Evolutionary conservation across 306 rosid genomes (phyloP).

Genomic region (Senna tora): DNA sequence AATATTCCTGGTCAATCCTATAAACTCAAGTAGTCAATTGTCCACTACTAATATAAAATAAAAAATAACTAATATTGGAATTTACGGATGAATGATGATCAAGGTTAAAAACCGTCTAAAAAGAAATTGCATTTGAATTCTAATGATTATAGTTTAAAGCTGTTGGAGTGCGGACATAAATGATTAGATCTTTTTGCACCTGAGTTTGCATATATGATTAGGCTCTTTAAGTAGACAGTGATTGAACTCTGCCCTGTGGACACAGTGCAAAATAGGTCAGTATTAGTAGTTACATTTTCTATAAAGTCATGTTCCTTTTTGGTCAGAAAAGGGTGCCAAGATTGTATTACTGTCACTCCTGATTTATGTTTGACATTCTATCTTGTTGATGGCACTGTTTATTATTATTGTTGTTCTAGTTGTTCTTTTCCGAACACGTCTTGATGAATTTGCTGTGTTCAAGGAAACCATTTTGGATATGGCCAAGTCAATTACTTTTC

Average conservation of each 20-base stretch:
- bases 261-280: neutral
- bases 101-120: no score
- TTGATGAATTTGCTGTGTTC: slow-evolving; percentile 38
- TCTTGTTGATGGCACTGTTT: slow-evolving; percentile 17
- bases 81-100: neutral
- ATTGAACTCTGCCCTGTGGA: neutral
- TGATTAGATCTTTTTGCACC: neutral
- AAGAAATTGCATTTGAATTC: neutral
- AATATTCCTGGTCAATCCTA: neutral
- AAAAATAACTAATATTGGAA: neutral
- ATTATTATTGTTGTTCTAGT: slow-evolving; percentile 18
- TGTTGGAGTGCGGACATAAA: neutral
- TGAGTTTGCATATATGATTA: neutral
- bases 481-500: slow-evolving; percentile 81
- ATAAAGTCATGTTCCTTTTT: slow-evolving; percentile 4
- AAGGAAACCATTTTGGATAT: slow-evolving; percentile 72
- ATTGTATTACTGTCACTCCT: slow-evolving; percentile 10
- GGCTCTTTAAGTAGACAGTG: neutral
- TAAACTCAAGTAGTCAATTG: neutral
- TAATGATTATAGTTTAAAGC: neutral
- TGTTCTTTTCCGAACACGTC: slow-evolving; percentile 35
- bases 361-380: slow-evolving; percentile 22
- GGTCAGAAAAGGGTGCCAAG: slow-evolving; percentile 24
- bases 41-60: neutral
- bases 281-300: neutral